A percentile compares a stretch with the other conserved stretches of the same genome.
phyloP scores from a whole-genome alignment of 805 yeast species.

The Wickerhamiella cacticola region DNA sequence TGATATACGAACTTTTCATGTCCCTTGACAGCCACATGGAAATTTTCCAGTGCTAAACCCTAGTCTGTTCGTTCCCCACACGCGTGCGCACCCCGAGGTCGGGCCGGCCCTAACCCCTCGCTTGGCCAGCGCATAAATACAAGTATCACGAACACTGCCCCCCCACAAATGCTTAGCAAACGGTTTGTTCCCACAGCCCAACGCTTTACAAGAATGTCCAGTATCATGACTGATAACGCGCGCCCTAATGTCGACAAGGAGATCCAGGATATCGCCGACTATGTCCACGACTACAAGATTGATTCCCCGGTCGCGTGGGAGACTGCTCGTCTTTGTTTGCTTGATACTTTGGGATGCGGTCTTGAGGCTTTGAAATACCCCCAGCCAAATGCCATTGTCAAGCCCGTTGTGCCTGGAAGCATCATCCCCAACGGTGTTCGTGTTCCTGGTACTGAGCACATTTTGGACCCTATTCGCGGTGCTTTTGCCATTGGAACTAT shows the following conservation, averaged over 20 bases:
- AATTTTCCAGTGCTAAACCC: no score
- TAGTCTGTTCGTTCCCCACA: background rate
- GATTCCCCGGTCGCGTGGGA: constrained; percentile 38
- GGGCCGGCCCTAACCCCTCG: constrained; percentile 7
- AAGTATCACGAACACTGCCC: background rate
- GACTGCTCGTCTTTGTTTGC: constrained; percentile 44
- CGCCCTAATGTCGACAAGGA: constrained; percentile 43
- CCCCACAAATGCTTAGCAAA: constrained; percentile 2
- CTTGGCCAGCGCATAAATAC: constrained; percentile 2
- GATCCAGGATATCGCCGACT: constrained; percentile 38
- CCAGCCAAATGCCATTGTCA: constrained; percentile 38
- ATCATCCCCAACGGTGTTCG: constrained; percentile 44
- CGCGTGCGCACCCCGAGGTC: background rate
- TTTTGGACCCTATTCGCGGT: constrained; percentile 45
- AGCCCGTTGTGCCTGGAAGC: constrained; percentile 49
- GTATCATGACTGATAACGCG: constrained; percentile 35
- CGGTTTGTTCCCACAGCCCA: constrained; percentile 1
- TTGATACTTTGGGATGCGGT: constrained; percentile 51
- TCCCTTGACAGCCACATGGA: no score
- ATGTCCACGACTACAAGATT: constrained; percentile 37
- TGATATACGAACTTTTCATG: no score
- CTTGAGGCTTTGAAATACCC: constrained; percentile 44
- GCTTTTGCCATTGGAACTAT: constrained; percentile 47
- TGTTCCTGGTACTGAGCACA: constrained; percentile 41
- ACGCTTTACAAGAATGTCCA: constrained; percentile 9